Evolutionary conservation across 805 yeast genomes (phyloP), one percentile per base, ranked within the genome.

Genomic region (Wilhelminamyces savonicus): DNA sequence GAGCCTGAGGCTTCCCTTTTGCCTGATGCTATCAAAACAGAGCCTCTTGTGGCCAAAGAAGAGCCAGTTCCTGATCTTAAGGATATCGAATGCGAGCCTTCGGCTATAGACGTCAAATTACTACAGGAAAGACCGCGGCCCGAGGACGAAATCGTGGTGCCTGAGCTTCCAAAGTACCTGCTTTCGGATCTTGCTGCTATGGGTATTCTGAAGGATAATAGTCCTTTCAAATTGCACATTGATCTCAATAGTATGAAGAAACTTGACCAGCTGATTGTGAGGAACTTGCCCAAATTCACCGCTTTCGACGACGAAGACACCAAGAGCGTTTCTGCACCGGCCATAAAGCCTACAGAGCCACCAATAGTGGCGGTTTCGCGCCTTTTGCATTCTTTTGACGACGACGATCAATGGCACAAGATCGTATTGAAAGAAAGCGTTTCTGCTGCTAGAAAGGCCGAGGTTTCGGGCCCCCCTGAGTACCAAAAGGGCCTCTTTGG

Each of bases 321-420:
- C 3, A 27, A 28, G 4, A 26, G 27, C n/a, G 23, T 31, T 2
- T 44, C 52, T 7, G 34, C 46, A 6, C 48, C 52, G n/a, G 37
- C 50, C 3, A 32, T 45, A 20, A 41, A 46, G 31, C 52, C 66
- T 2, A 55, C 45, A 4, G 55, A 56, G 17, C 34, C 46, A 3
- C 50, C 63, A 3, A 48, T 62, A 28, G 70, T 74, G 3, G 78
- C 86, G 2, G 72, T 81, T 5, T 80, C 90, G 0, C 74, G 82
- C 30, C 59, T 84, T 31, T 54, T 81, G 29, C 68, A 76, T 23
- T 82, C 86, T 6, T 51, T 63, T 29, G 87, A 82, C 33, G 75
- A 69, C 18, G 83, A 79, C 30, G 74, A 71, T 19, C 67, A 59
- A 15, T 83, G 80, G 80, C 69, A 65, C 48, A 71, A 81, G 52